Conservation (phyloP, 2,329 filamentous ascomycete species). For the Xylogone sp. region DNA sequence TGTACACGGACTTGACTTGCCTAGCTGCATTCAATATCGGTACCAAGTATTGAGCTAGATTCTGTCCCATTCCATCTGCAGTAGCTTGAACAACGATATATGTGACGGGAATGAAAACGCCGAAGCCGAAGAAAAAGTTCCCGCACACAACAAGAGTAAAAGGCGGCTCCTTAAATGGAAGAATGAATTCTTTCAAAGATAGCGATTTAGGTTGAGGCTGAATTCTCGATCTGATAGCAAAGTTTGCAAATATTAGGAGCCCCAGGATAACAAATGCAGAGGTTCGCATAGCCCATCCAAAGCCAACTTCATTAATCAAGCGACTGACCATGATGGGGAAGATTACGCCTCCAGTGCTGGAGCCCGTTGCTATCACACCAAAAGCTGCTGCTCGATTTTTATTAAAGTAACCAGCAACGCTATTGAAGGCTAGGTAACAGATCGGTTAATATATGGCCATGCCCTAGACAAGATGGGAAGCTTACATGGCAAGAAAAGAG, state of each 20-base stretch:
- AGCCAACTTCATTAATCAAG: conserved; percentile 45
- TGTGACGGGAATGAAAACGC: conserved; percentile 46
- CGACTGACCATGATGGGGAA: conserved; percentile 56
- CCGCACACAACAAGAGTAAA: conserved; percentile 30
- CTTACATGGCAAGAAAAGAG: conserved; percentile 38
- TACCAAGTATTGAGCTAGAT: conserved; percentile 45
- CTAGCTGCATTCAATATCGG: conserved; percentile 45
- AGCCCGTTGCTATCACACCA: conserved; percentile 42
- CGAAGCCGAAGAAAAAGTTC: conserved; percentile 39
- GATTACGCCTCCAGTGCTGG: conserved; percentile 48
- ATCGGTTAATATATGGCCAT: conserved; percentile 1
- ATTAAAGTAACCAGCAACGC: conserved; percentile 21
- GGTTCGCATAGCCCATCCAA: conserved; percentile 52
- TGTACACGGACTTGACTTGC: conserved; percentile 13
- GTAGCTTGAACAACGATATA: conserved; percentile 38
- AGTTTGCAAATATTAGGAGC: conserved; percentile 42
- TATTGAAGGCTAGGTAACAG: conserved; percentile 32
- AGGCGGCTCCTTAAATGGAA: conserved; percentile 29
- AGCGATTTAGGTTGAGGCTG: conserved; percentile 29
- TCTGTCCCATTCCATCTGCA: conserved; percentile 38
- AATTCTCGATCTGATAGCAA: conserved; percentile 45
- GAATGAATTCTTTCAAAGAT: conserved; percentile 22
- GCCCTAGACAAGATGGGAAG: conserved; percentile 23
- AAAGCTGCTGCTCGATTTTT: conserved; percentile 15
- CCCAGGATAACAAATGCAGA: conserved; percentile 50